phyloP scores from a whole-genome alignment of 2,329 filamentous ascomycete species.

The Trichophyton verrucosum region DNA sequence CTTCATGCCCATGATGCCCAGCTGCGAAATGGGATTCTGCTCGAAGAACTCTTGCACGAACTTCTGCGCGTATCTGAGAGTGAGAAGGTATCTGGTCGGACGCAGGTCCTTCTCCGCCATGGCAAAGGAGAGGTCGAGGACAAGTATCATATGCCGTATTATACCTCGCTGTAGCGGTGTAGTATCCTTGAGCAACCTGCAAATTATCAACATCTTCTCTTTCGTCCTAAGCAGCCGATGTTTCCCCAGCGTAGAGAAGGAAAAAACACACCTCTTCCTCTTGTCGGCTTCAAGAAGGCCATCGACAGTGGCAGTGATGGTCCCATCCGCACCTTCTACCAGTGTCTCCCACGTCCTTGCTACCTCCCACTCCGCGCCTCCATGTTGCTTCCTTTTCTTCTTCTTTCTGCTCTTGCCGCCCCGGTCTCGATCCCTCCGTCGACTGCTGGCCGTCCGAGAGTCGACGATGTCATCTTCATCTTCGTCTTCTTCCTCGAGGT shows the following conservation, averaged over 20 bases:
- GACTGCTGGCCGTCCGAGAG: neutral
- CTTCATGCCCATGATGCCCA: constrained; percentile 83
- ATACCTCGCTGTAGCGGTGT: constrained; percentile 93
- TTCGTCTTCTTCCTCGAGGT: constrained; percentile 21
- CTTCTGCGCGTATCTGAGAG: constrained; percentile 67
- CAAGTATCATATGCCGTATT: constrained; percentile 85
- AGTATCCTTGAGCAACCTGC: constrained; percentile 64
- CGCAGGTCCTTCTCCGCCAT: constrained; percentile 94
- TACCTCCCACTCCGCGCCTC: constrained; percentile 35
- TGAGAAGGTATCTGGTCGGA: constrained; percentile 72
- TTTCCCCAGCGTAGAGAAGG: neutral
- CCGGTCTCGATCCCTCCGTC: constrained; percentile 6
- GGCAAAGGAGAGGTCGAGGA: constrained; percentile 82
- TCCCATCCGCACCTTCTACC: constrained; percentile 66
- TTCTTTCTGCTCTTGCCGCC: constrained; percentile 17
- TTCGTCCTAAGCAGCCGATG: neutral
- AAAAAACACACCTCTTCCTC: constrained; percentile 47
- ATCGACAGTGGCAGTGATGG: constrained; percentile 58
- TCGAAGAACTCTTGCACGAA: constrained; percentile 95
- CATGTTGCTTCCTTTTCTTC: constrained; percentile 11
- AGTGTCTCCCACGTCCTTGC: constrained; percentile 52
- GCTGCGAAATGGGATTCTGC: constrained; percentile 94
- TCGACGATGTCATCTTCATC: constrained; percentile 10
- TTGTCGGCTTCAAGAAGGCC: constrained; percentile 71
- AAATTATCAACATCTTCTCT: constrained; percentile 8